Evolutionary conservation across 805 yeast genomes (phyloP).

Genomic region (Wickerhamomyces kurtzmanii): DNA sequence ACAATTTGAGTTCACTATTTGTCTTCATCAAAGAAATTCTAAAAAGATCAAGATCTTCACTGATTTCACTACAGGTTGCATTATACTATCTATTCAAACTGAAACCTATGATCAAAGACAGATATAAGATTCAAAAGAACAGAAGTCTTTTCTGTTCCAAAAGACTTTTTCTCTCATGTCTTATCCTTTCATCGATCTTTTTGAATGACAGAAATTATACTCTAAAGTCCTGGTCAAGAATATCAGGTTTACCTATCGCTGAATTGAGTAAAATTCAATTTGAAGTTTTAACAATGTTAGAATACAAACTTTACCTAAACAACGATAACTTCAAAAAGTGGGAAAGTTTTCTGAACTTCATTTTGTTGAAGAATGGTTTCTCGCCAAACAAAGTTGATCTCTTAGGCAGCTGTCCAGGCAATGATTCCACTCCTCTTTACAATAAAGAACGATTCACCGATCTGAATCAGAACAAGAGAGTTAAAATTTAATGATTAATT

Average conservation of each 20-base stretch:
- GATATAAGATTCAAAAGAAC: slow-evolving; percentile 1
- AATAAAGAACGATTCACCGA: too few species aligned
- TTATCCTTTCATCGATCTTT: slow-evolving; percentile 67
- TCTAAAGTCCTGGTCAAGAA: slow-evolving; percentile 62
- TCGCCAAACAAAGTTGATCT: too few species aligned
- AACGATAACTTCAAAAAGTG: slow-evolving; percentile 34
- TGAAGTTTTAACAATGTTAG: slow-evolving; percentile 38
- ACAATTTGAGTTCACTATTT: slow-evolving; percentile 5
- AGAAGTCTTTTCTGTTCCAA: slow-evolving; percentile 37
- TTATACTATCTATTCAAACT: slow-evolving; percentile 53
- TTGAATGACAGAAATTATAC: slow-evolving; percentile 65
- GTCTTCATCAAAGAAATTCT: slow-evolving; percentile 30
- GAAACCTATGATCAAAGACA: slow-evolving; percentile 15
- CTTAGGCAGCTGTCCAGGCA: too few species aligned
- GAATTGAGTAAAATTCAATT: slow-evolving; percentile 47
- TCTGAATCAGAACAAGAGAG: too few species aligned
- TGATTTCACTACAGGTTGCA: slow-evolving; percentile 54
- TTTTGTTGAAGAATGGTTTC: too few species aligned
- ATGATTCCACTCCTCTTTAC: too few species aligned
- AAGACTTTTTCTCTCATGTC: slow-evolving; percentile 54
- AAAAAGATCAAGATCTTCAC: slow-evolving; percentile 46
- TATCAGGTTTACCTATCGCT: slow-evolving; percentile 49
- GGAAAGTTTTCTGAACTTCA: slow-evolving; percentile 16
- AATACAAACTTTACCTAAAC: slow-evolving; percentile 49
- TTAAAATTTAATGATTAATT: too few species aligned